Base-by-base conservation (phyloP, 75 land plant species). In the Gnetum montanum region DNA sequence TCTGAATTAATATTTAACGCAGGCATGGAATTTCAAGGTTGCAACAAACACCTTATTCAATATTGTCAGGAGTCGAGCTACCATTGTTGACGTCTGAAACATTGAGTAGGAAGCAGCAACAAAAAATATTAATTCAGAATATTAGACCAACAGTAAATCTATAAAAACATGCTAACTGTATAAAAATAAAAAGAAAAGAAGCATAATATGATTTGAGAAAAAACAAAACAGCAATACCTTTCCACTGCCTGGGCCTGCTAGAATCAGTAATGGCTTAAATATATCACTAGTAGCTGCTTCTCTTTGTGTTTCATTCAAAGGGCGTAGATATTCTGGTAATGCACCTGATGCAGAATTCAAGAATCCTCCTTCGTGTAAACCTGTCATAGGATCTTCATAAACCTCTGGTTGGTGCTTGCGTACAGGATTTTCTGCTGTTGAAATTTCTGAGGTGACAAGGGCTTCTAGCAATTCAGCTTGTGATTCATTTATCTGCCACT, bases 191-290 rank as follows among this genome's bases (percentile, higher is more conserved):
- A 25, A 33, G 30, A n/a, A n/a, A n/a, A n/a, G n/a, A n/a, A n/a
- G n/a, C n/a, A n/a, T n/a, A n/a, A n/a, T n/a, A n/a, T n/a, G n/a
- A n/a, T n/a, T n/a, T n/a, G n/a, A n/a, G n/a, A n/a, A n/a, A n/a
- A 61, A 60, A 6, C 43, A 62, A n/a, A n/a, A n/a, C n/a, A n/a
- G n/a, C n/a, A 3, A 5, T 51, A 89, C 98, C 95, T 93, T 93
- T 53, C 98, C 98, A 66, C 98, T 93, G 65, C 98, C 98, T 33
- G 98, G 98, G 15, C 98, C 98, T 46, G 98, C 98, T 20, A 93
- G 67, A 49, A 93, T 85, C 77, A 93, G 70, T 53, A 93, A 67
- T 15, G 98, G 98, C 50, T 72, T 78, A 37, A 73, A 67, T 10
- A 83, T 74, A 48, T 89, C 86, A 70, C 82, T 73, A 44, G 76